phyloP scores from a whole-genome alignment of 176 grass and related monocot genomes.

The Oryza glaberrima region DNA sequence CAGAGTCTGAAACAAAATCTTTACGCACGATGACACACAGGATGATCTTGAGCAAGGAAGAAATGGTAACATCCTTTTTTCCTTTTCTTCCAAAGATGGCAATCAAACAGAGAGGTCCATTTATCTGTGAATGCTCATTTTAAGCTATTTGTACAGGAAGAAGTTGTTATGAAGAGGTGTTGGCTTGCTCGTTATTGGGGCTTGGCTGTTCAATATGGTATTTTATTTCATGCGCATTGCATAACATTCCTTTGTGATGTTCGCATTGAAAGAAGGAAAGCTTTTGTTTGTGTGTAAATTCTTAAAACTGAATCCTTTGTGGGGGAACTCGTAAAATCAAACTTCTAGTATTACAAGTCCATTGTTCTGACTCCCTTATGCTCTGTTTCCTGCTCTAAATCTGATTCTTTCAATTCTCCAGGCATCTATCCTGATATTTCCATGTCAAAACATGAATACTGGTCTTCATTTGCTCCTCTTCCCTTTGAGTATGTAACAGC shows the following conservation, averaged over 20 bases:
- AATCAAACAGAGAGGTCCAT: conserved; percentile 13
- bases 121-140: conserved; percentile 23
- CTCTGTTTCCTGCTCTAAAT: conserved; percentile 5
- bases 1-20: conserved; percentile 71
- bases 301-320: not conserved
- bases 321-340: not conserved
- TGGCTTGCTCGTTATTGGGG: conserved; percentile 98
- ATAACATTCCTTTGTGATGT: not conserved
- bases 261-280: not conserved
- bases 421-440: conserved; percentile 92
- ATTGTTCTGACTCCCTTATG: not conserved
- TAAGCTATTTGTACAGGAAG: conserved; percentile 59
- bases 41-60: conserved; percentile 91
- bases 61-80: conserved; percentile 64
- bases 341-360: not conserved
- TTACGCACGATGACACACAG: conserved; percentile 80
- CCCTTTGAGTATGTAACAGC: conserved; percentile 85
- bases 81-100: conserved; percentile 24
- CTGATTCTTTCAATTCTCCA: conserved; percentile 48
- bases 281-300: not conserved
- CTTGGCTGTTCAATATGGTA: conserved; percentile 85
- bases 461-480: conserved; percentile 96
- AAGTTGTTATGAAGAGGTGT: conserved; percentile 92
- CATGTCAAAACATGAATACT: conserved; percentile 80
- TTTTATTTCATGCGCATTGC: not conserved